phyloP scores from a whole-genome alignment of 495 filamentous ascomycete genomes.

The Penicillium argentinense region DNA sequence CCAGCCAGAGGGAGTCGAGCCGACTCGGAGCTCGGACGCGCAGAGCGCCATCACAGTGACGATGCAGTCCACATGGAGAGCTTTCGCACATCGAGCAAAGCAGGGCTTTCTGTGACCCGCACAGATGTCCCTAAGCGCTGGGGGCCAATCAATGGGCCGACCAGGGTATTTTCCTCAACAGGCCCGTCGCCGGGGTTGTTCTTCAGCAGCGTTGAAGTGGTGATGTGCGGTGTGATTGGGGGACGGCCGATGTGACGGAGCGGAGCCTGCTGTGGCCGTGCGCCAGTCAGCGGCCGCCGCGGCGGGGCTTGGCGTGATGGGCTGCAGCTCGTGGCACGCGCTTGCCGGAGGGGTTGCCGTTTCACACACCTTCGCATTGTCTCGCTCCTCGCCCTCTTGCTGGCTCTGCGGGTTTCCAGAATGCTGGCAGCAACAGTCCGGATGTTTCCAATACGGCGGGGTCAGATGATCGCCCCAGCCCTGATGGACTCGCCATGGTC shows the following conservation, averaged over 20 bases:
- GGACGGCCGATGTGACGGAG: constrained; percentile 22
- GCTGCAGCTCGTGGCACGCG: constrained; percentile 27
- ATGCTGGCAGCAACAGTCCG: background rate
- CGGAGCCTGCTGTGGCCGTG: constrained; percentile 17
- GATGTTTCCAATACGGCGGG: constrained; percentile 12
- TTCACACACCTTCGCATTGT: constrained; percentile 20
- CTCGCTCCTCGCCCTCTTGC: background rate
- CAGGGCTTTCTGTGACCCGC: constrained; percentile 19
- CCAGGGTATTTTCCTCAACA: background rate
- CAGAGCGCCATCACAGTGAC: constrained; percentile 19
- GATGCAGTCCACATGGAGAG: constrained; percentile 9
- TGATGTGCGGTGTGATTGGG: constrained; percentile 23
- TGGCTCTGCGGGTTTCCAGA: background rate
- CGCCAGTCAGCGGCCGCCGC: constrained; percentile 20
- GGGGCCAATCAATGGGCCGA: constrained; percentile 13
- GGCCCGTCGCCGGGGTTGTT: constrained; percentile 14
- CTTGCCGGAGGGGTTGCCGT: constrained; percentile 11
- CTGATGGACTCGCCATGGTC: constrained; percentile 2
- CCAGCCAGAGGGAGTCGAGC: background rate
- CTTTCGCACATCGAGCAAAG: constrained; percentile 5
- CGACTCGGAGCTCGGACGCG: too few relatives aligned
- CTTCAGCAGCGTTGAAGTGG: constrained; percentile 14
- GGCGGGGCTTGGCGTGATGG: constrained; percentile 26
- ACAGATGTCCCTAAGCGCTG: constrained; percentile 17
- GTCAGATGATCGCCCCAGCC: constrained; percentile 20